Base-by-base conservation (phyloP, 139 green algal genomes). In the Chlorella vulgaris region DNA sequence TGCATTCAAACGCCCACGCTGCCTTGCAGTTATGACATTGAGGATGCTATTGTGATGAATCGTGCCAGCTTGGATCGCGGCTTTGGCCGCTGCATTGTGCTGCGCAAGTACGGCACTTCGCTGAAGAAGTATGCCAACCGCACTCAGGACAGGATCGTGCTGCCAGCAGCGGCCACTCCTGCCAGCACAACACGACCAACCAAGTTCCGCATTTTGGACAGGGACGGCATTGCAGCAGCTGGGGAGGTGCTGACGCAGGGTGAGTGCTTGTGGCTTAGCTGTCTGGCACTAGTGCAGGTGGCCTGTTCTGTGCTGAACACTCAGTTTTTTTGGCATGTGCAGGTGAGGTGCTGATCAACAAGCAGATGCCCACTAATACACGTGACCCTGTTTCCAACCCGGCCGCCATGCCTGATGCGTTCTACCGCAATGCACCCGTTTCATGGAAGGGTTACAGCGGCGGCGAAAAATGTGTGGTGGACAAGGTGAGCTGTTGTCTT, bases 21-120 rank as follows among this genome's bases (percentile, higher is more conserved):
- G n/a, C n/a, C 18, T 65, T 28, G 7, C 73, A 82, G 81, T 18
- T 97, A 97, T 78, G 94, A 98, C 53, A 98, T 98, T 82, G 94
- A 98, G 89, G 97, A 99, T 83, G 96, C 97, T 69, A 98, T 99
- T 63, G 93, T 99, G 55, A 99, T 99, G 96, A 99, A 99, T 92
- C 93, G 96, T 50, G 88, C 93, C 61, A 94, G 85, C 21, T 83
- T 99, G 73, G 97, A 99, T 86, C 91, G 97, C 33, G 97, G 96
- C 39, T 99, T 99, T 84, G 96, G 96, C 22, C 93, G 96, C 70
- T 99, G 96, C 92, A 95, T 98, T 50, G 95, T 99, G 61, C 78
- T 98, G 39, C 93, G 94, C 78, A 98, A 96, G 90, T 95, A 92
- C 68, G 84, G 77, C 33, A 85, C 86, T 4, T 86, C 85, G 8